A percentile compares a stretch with the other conserved stretches of the same genome.
Conservation (phyloP, 352 stramenopile species). For the Phytopythium mirpurense region DNA sequence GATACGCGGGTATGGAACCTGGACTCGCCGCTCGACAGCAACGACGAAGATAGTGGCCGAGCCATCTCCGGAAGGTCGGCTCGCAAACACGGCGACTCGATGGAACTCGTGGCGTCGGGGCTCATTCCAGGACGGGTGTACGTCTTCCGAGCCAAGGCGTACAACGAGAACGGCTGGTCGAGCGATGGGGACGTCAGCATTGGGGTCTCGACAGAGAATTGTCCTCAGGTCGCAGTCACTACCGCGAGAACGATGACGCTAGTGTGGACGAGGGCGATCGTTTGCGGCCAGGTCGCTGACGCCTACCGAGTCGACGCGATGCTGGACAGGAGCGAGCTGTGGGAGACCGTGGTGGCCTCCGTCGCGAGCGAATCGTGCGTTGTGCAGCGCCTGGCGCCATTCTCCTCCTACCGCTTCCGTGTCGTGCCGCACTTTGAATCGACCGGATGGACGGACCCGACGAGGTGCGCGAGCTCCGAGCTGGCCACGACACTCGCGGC, state of each 20-base stretch:
- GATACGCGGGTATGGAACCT: slow-evolving; percentile 4
- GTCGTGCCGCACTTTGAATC: slow-evolving; percentile 39
- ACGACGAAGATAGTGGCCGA: background rate
- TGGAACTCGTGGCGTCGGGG: slow-evolving; percentile 24
- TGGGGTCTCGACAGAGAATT: slow-evolving; percentile 50
- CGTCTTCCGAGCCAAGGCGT: slow-evolving; percentile 39
- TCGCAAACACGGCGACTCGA: slow-evolving; percentile 11
- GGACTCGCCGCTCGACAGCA: background rate
- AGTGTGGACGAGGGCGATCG: slow-evolving; percentile 52
- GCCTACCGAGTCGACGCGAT: slow-evolving; percentile 37
- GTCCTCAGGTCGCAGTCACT: slow-evolving; percentile 28
- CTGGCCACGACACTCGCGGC: slow-evolving; percentile 23
- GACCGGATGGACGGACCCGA: slow-evolving; percentile 26
- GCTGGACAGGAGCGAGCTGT: slow-evolving; percentile 30
- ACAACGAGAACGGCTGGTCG: slow-evolving; percentile 46
- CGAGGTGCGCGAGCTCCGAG: slow-evolving; percentile 22
- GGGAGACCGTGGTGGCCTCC: slow-evolving; percentile 17
- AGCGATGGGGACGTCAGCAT: slow-evolving; percentile 39
- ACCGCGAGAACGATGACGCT: slow-evolving; percentile 26
- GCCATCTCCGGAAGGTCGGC: no score
- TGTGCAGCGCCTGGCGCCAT: slow-evolving; percentile 26
- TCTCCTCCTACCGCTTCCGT: slow-evolving; percentile 43
- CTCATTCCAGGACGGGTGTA: slow-evolving; percentile 42
- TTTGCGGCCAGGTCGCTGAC: slow-evolving; percentile 34
- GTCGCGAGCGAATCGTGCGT: slow-evolving; percentile 18